Base-by-base conservation (phyloP, 768 basidiomycete genomes). In the Psilocybe subaeruginosa region DNA sequence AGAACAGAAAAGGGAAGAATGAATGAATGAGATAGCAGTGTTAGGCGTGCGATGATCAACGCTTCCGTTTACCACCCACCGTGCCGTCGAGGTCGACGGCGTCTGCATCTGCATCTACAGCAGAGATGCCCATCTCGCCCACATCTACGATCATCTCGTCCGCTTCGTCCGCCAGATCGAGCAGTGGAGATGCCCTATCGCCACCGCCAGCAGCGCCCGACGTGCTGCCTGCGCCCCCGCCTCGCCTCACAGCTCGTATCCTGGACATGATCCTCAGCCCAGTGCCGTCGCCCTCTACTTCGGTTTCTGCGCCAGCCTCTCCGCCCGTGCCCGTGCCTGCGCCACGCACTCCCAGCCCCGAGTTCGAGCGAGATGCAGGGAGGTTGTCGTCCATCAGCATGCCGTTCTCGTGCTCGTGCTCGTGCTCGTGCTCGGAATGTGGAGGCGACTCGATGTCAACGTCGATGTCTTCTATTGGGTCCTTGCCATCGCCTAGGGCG, bases 11-110 rank as follows among this genome's bases (percentile, higher is more conserved):
- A 30, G 27, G 16, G 33, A 31, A 52, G 16, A 23, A 52, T 9
- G 27, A 30, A n/a, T 37, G 35, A 35, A 19, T 11, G 17, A 31
- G 29, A 52, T 31, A 16, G 51, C 12, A 9, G 8, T 52, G 17
- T 11, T 37, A 54, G 12, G 33, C 2, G 16, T n/a, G 30, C 4
- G n/a, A 43, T 43, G 41, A 43, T 70, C 65, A 77, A 58, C 75
- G 71, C 62, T 77, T 77, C 66, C 75, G 62, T 60, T 76, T 76
- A 29, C 70, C 76, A 45, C 74, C 74, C n/a, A 74, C 73, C 8
- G 74, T 74, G 17, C 71, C 75, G 61, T 75, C 74, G 1, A 66
- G 58, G 48, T 70, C 74, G 45, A 62, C 58, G n/a, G 49, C 62
- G 17, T 65, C 68, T 41, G 23, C 59, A 45, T 55, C 62, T 23